Conservation (phyloP, 495 filamentous ascomycete genomes). For the Pseudevernia furfuracea region DNA sequence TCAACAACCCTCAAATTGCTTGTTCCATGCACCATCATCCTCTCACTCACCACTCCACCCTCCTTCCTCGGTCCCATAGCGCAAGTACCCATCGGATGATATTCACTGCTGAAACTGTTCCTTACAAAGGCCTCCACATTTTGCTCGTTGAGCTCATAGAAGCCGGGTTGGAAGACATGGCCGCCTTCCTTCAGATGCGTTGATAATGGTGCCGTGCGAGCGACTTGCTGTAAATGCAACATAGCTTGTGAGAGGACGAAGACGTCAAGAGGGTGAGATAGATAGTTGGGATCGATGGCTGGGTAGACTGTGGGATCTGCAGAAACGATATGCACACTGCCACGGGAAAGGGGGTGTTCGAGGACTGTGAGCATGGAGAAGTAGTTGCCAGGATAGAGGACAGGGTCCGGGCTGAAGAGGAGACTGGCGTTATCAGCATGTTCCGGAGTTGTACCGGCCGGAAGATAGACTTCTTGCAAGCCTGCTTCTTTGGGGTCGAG, state of each 20-base stretch:
- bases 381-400: constrained; percentile 20
- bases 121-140: constrained; percentile 23
- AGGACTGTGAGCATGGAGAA: constrained; percentile 25
- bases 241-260: constrained; percentile 24
- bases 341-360: constrained; percentile 48
- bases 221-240: constrained; percentile 18
- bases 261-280: constrained; percentile 45
- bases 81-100: constrained; percentile 38
- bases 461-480: constrained; percentile 18
- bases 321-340: constrained; percentile 48
- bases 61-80: constrained; percentile 46
- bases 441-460: constrained; percentile 9
- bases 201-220: constrained; percentile 19
- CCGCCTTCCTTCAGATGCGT: constrained; percentile 20
- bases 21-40: constrained; percentile 43
- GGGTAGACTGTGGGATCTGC: constrained; percentile 33
- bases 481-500: constrained; percentile 15
- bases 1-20: constrained; percentile 46
- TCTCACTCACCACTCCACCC: constrained; percentile 36
- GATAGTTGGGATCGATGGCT: constrained; percentile 47
- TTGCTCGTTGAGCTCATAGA: constrained; percentile 20
- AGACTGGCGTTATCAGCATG: constrained; percentile 14
- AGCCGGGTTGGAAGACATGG: constrained; percentile 19
- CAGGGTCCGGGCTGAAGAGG: constrained; percentile 16
- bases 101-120: constrained; percentile 28